phyloP scores from a whole-genome alignment of 78 protist genomes.

The Tieghemostelium lacteum region DNA sequence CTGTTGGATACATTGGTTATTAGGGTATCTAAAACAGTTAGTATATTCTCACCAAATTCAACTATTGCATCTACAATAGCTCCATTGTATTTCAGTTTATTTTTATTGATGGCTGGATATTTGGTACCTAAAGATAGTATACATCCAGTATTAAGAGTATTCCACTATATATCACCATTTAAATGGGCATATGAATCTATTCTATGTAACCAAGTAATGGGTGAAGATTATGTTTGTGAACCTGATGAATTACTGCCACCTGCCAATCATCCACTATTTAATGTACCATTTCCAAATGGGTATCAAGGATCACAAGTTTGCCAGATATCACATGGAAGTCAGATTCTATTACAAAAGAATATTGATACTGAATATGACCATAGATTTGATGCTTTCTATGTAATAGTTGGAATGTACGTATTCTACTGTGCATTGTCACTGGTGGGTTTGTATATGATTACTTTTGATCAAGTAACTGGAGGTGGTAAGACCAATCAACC shows the following conservation, averaged over 20 bases:
- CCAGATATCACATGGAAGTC: constrained; percentile 35
- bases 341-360: constrained; percentile 15
- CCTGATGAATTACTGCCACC: constrained; percentile 62
- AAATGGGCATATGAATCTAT: constrained; percentile 63
- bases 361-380: background rate
- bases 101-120: constrained; percentile 64
- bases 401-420: constrained; percentile 35
- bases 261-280: constrained; percentile 7
- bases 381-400: background rate
- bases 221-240: constrained; percentile 10
- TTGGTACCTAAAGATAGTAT: constrained; percentile 33
- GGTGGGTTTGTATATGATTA: constrained; percentile 3
- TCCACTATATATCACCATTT: constrained; percentile 73
- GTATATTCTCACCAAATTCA: constrained; percentile 22
- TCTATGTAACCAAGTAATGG: constrained; percentile 38
- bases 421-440: background rate
- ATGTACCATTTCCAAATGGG: constrained; percentile 47
- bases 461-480: background rate
- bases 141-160: constrained; percentile 42
- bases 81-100: constrained; percentile 42
- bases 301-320: constrained; percentile 35
- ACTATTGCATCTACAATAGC: constrained; percentile 44
- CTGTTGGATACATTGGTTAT: constrained; percentile 40
- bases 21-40: constrained; percentile 24
- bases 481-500: no score